Evolutionary conservation across 148 eudicot species (phyloP).

Genomic region (Arbutus unedo): DNA sequence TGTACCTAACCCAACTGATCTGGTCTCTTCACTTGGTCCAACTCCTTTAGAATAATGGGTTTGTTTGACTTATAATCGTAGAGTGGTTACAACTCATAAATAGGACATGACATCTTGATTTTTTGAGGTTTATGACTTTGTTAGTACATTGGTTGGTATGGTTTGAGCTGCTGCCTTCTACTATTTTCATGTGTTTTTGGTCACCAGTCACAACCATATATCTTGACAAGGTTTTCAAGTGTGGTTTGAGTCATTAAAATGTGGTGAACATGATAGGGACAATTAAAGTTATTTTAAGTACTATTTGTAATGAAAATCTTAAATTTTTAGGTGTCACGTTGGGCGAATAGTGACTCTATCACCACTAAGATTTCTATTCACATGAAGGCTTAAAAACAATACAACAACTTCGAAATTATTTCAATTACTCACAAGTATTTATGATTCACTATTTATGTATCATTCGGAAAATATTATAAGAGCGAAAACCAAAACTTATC

Average conservation of each 20-base stretch:
- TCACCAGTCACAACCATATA: not conserved
- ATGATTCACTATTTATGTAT: not conserved
- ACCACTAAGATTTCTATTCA: no score
- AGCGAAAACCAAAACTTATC: no score
- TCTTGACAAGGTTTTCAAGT: not conserved
- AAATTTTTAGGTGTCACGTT: no score
- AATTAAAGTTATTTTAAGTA: not conserved
- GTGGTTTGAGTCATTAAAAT: not conserved
- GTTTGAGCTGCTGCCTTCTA: not conserved
- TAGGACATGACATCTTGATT: not conserved
- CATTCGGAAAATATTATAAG: no score
- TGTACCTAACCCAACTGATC: conserved; percentile 20
- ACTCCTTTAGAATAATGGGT: not conserved
- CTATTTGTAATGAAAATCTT: no score
- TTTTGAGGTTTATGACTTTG: not conserved
- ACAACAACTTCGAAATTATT: not conserved
- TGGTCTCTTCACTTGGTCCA: not conserved
- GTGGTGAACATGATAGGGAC: not conserved
- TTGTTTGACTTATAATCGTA: not conserved
- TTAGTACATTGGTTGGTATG: not conserved
- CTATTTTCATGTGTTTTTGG: not conserved
- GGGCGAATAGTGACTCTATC: no score
- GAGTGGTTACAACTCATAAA: not conserved
- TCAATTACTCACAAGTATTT: not conserved
- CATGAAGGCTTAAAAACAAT: not conserved